phyloP scores from a whole-genome alignment of 306 rosid species.

The Alnus glutinosa region DNA sequence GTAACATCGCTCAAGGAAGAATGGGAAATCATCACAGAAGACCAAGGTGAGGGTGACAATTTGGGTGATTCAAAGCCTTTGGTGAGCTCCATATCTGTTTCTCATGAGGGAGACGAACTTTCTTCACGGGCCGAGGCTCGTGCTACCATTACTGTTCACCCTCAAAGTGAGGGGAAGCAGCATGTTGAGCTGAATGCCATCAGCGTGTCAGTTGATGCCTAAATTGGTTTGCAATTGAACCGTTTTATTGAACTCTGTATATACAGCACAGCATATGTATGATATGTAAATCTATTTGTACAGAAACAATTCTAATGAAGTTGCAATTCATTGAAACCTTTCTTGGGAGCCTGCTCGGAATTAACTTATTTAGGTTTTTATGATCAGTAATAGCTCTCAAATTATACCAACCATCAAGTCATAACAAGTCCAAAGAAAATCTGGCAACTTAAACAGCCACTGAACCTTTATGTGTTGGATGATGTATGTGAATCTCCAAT shows the following conservation, averaged over 20 bases:
- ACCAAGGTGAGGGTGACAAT: slow-evolving; percentile 35
- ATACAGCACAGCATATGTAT: neutral
- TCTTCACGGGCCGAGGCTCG: slow-evolving; percentile 50
- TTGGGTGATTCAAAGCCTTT: slow-evolving; percentile 36
- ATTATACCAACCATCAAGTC: too few relatives aligned
- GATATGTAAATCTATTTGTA: neutral
- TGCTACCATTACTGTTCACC: slow-evolving; percentile 60
- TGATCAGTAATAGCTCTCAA: too few relatives aligned
- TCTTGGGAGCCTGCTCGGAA: neutral
- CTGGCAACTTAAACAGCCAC: too few relatives aligned
- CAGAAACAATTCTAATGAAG: neutral
- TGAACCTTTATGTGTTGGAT: too few relatives aligned
- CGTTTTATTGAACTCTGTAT: neutral
- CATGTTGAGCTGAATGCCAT: slow-evolving; percentile 68
- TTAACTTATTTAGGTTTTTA: too few relatives aligned
- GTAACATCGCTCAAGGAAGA: slow-evolving; percentile 87
- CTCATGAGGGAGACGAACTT: slow-evolving; percentile 41
- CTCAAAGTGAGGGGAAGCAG: slow-evolving; percentile 61
- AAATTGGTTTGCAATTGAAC: neutral
- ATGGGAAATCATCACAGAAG: slow-evolving; percentile 79
- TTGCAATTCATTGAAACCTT: neutral
- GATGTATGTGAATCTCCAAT: too few relatives aligned
- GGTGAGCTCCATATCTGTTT: slow-evolving; percentile 56
- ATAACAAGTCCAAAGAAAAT: too few relatives aligned
- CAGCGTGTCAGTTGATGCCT: slow-evolving; percentile 74